Conservation (phyloP, 768 basidiomycete species). For the Piloderma croceum region DNA sequence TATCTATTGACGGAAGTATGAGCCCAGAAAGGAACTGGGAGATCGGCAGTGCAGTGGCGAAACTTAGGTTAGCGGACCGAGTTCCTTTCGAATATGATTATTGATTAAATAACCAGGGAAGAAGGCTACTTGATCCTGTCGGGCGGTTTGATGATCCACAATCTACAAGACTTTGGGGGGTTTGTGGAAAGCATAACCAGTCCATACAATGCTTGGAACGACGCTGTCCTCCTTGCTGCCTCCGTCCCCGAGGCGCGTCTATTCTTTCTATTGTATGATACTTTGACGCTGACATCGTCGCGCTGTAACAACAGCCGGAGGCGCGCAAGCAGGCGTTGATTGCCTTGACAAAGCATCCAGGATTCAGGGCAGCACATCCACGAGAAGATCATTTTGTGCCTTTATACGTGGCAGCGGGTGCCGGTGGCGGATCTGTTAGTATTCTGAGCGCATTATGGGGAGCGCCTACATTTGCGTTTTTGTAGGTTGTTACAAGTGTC, state of each 20-base stretch:
- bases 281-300: conserved; percentile 4
- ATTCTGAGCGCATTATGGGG: conserved; percentile 52
- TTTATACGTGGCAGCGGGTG: conserved; percentile 71
- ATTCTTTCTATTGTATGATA: not conserved
- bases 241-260: conserved; percentile 41
- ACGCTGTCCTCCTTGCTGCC: conserved; percentile 55
- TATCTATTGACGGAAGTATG: conserved; percentile 57
- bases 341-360: conserved; percentile 48
- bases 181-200: conserved; percentile 47
- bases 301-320: conserved; percentile 30
- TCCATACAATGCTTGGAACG: conserved; percentile 51
- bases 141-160: conserved; percentile 67
- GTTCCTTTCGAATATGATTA: conserved; percentile 1
- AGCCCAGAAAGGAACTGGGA: conserved; percentile 60
- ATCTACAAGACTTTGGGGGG: conserved; percentile 48
- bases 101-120: conserved; percentile 32
- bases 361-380: conserved; percentile 67
- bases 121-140: conserved; percentile 66
- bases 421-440: conserved; percentile 47
- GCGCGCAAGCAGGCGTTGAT: conserved; percentile 52
- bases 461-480: conserved; percentile 61
- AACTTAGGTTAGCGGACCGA: conserved; percentile 43
- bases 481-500: too few species aligned
- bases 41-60: conserved; percentile 53
- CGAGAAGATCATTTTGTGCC: conserved; percentile 80